Base-by-base conservation (phyloP, 2,329 filamentous ascomycete species). In the Purpureocillium takamizusanense region DNA sequence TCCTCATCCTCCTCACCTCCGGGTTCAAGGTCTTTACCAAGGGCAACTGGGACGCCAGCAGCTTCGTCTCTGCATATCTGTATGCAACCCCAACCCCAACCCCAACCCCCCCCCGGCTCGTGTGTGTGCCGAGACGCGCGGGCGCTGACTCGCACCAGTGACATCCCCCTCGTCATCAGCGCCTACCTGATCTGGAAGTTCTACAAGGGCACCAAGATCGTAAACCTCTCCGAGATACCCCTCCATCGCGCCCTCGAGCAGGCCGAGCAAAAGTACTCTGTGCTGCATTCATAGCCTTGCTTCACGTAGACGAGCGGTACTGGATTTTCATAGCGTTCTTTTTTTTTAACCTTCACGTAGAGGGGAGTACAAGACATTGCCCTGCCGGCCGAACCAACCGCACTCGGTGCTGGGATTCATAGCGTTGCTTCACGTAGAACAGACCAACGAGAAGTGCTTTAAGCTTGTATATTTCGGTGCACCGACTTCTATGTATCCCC, bases 1-100 rank as follows among this genome's bases (percentile, higher is more conserved):
- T 78, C 21, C 56, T 83, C 31, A 80, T 86, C 42, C 61, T 88
- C 4, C 65, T 87, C 31, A 87, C 83, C 4, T 75, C 77, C 29
- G 83, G 83, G 1, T 87, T 87, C 47, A 51, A 63, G 2, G 73
- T 76, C 4, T 82, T 82, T 42, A 77, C 74, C 1, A 59, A 58
- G 28, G 76, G 76, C 3, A 70, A 74, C 41, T 81, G 76, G 76
- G 62, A 71, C 39, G 51, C 72, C 1, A 67, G 67, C 15, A 62
- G 57, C 2, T 82, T 82, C 46, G 68, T 81, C 2, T 79, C 77
- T 1, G 70, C 75, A 0, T 82, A 82, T 43, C 50, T 82, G 72
- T 80, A 52, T 61, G 75, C 66, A n/a, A n/a, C 4, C 2, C 10
- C 3, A 5, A 7, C 5, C 7, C 27, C 2, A 28, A 11, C 9